These are phyloP conservation scores for Fraxinus quadrangulata DNA, from an alignment of 257 asterid genomes.

Conservation along the genomic window DNA sequence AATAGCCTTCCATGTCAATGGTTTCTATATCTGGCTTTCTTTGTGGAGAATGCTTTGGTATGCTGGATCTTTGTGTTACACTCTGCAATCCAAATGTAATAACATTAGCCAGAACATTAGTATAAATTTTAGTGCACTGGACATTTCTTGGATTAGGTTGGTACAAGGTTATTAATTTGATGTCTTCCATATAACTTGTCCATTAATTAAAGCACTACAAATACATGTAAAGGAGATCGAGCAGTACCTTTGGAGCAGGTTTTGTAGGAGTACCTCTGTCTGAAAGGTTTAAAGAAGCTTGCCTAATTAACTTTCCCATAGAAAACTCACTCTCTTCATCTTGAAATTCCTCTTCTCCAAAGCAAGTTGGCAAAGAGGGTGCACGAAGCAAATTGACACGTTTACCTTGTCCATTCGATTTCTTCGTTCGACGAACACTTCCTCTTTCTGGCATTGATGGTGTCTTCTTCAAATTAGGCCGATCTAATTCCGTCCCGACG, in stretches of 20 bases:
- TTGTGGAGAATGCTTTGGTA: slow-evolving; percentile 37
- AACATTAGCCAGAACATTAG: background rate
- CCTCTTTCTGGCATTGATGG: slow-evolving; percentile 42
- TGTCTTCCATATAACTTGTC: too few species aligned
- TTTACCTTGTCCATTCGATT: slow-evolving; percentile 20
- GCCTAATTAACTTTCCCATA: slow-evolving; percentile 65
- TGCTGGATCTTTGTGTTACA: slow-evolving; percentile 33
- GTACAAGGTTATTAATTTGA: background rate
- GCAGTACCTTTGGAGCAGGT: slow-evolving; percentile 39
- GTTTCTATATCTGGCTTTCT: slow-evolving; percentile 39
- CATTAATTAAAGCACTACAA: background rate
- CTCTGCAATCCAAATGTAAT: slow-evolving; percentile 30
- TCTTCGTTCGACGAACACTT: slow-evolving; percentile 22
- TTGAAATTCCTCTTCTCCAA: slow-evolving; percentile 24
- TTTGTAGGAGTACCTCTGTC: slow-evolving; percentile 38
- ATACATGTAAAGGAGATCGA: background rate
- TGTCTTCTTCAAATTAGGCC: slow-evolving; percentile 28
- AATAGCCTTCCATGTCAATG: slow-evolving; percentile 20
- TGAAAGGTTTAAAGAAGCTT: slow-evolving; percentile 56
- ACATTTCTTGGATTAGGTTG: background rate
- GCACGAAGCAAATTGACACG: slow-evolving; percentile 35
- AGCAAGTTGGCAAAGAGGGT: slow-evolving; percentile 50
- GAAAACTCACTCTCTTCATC: slow-evolving; percentile 50
- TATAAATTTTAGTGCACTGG: background rate
- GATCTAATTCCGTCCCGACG: background rate